These are phyloP conservation scores for Xerocomus spinulosus DNA, from an alignment of 768 basidiomycete genomes.

Conservation along the genomic window DNA sequence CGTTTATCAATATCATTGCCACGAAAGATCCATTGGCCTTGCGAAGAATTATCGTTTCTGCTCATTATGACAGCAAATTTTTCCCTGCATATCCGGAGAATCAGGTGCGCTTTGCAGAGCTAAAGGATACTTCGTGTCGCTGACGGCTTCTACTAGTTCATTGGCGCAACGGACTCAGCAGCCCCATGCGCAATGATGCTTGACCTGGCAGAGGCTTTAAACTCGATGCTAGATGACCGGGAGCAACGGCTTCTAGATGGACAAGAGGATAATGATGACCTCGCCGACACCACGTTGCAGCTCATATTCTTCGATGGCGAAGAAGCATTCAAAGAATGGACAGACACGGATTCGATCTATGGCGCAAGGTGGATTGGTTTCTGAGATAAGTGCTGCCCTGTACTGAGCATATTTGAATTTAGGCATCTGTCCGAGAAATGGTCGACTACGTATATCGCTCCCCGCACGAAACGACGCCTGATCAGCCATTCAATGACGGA, in stretches of 20 bases:
- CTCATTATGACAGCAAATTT: constrained; percentile 93
- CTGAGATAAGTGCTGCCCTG: background rate
- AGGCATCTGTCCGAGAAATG: constrained; percentile 90
- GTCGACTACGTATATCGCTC: constrained; percentile 61
- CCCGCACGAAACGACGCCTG: constrained; percentile 57
- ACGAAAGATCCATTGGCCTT: constrained; percentile 89
- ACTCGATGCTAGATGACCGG: constrained; percentile 63
- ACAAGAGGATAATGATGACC: constrained; percentile 66
- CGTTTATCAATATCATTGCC: constrained; percentile 88
- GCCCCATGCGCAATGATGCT: constrained; percentile 93
- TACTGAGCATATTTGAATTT: constrained; percentile 2
- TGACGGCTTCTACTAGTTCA: constrained; percentile 58
- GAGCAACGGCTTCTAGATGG: constrained; percentile 50
- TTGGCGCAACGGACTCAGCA: constrained; percentile 97
- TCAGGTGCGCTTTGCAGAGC: constrained; percentile 47
- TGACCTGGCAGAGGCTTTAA: constrained; percentile 82
- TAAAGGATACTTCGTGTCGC: background rate
- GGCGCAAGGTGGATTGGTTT: constrained; percentile 68
- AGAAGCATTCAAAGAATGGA: constrained; percentile 92
- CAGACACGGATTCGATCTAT: constrained; percentile 84
- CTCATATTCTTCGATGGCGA: constrained; percentile 97
- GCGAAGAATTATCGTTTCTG: constrained; percentile 79
- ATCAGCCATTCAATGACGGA: constrained; percentile 53
- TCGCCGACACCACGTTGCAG: constrained; percentile 82
- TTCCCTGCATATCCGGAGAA: constrained; percentile 66